A percentile compares a stretch with the other conserved stretches of the same genome.
Conservation (phyloP, 306 rosid species). For the Trichosanthes truncata region DNA sequence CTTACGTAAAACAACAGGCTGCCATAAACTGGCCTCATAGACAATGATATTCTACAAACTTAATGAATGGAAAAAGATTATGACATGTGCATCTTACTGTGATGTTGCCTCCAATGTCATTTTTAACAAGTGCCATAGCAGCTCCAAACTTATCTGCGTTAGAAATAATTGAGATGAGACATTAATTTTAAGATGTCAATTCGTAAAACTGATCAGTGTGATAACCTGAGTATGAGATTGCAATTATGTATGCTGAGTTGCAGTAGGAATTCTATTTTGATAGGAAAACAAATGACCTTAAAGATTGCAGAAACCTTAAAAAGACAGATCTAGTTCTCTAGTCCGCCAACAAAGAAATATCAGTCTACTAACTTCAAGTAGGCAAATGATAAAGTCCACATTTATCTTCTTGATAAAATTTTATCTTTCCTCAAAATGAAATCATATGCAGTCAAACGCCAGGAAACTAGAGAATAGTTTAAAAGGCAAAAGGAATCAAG, state of each 20-base stretch:
- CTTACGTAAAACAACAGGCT: neutral
- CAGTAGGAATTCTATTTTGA: neutral
- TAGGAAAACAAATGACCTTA: neutral
- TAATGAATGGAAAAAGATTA: neutral
- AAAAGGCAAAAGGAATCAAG: slow-evolving; percentile 2
- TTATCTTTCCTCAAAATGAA: neutral
- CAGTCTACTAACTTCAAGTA: neutral
- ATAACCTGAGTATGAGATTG: neutral
- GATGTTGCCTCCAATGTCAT: slow-evolving; percentile 85
- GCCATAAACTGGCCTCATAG: neutral
- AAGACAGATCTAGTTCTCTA: neutral
- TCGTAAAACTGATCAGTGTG: neutral
- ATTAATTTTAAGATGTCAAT: neutral
- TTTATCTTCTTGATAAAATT: neutral
- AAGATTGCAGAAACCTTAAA: neutral
- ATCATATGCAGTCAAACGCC: neutral
- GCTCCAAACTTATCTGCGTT: slow-evolving; percentile 88
- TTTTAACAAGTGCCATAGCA: slow-evolving; percentile 78
- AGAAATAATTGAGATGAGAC: slow-evolving; percentile 13
- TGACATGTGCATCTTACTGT: slow-evolving; percentile 30
- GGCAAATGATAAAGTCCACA: neutral
- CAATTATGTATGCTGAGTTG: neutral
- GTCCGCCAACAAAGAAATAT: neutral
- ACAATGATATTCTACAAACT: neutral
- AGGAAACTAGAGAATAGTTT: neutral